phyloP scores from a whole-genome alignment of 2,329 filamentous ascomycete genomes.

The Penicillium sp. region DNA sequence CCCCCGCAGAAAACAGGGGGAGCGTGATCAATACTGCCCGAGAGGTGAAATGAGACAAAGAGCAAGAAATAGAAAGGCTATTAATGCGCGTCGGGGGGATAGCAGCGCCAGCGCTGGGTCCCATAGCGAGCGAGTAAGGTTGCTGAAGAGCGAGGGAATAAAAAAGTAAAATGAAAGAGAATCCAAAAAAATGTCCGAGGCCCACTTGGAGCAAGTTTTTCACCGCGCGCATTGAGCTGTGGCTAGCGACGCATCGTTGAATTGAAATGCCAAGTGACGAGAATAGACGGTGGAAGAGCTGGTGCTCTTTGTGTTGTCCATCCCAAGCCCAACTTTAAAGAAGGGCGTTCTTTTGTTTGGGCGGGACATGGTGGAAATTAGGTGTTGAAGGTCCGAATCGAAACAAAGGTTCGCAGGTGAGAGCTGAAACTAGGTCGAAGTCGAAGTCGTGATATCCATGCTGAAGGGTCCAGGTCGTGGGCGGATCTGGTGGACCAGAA shows the following conservation, averaged over 20 bases:
- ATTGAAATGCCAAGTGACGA: constrained; percentile 1
- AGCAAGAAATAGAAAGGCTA: constrained; percentile 18
- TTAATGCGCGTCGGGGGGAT: constrained; percentile 15
- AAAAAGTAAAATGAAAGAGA: not conserved
- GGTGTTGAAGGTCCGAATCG: constrained; percentile 15
- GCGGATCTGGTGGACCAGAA: constrained; percentile 22
- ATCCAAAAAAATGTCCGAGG: not conserved
- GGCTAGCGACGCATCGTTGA: not conserved
- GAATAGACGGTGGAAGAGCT: not conserved
- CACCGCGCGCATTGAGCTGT: not conserved
- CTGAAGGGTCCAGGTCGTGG: constrained; percentile 27
- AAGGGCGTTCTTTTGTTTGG: not conserved
- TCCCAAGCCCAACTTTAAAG: not conserved
- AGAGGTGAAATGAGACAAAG: constrained; percentile 13
- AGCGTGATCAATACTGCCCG: not conserved
- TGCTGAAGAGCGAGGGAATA: constrained; percentile 7
- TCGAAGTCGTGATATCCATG: constrained; percentile 38
- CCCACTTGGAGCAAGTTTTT: not conserved
- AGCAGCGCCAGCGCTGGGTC: constrained; percentile 21
- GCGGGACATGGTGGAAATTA: constrained; percentile 11
- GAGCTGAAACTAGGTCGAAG: constrained; percentile 28
- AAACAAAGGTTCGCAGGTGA: constrained; percentile 24
- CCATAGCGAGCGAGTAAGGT: constrained; percentile 11
- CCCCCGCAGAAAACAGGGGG: constrained; percentile 6
- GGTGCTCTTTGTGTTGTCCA: constrained; percentile 2